Percentiles rank a stretch among this genome's conserved stretches.
These are phyloP conservation scores for Wickerhamiella cacticola DNA, from an alignment of 805 yeast species.

Conservation along the genomic window DNA sequence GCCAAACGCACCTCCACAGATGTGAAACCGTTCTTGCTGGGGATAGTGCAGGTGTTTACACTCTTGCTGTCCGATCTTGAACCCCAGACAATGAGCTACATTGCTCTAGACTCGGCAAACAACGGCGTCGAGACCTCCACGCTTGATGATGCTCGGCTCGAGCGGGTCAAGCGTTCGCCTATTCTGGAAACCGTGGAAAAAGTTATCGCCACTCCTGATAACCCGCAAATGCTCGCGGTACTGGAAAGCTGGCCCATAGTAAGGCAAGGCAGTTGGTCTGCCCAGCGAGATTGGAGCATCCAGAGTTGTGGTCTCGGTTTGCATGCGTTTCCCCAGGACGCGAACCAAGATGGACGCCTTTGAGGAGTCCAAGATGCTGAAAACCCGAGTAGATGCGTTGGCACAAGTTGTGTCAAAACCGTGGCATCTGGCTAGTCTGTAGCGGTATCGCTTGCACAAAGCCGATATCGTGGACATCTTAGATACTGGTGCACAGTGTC, in stretches of 20 bases:
- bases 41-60: slow-evolving; percentile 55
- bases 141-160: slow-evolving; percentile 66
- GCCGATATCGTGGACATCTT: too few relatives aligned
- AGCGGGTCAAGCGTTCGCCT: slow-evolving; percentile 68
- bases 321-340: slow-evolving; percentile 41
- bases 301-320: slow-evolving; percentile 52
- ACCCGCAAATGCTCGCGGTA: slow-evolving; percentile 37
- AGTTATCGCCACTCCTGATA: slow-evolving; percentile 48
- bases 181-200: slow-evolving; percentile 77
- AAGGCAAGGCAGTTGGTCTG: slow-evolving; percentile 66
- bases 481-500: too few relatives aligned
- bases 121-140: slow-evolving; percentile 60
- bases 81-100: slow-evolving; percentile 78
- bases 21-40: slow-evolving; percentile 51
- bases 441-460: too few relatives aligned
- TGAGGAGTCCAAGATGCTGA: too few relatives aligned
- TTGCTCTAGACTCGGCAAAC: slow-evolving; percentile 79
- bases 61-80: slow-evolving; percentile 73
- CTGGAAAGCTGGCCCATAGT: slow-evolving; percentile 42
- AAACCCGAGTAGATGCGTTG: too few relatives aligned
- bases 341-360: too few relatives aligned
- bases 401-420: too few relatives aligned
- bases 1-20: slow-evolving; percentile 52
- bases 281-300: slow-evolving; percentile 87
- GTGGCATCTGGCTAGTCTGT: too few relatives aligned